These are phyloP conservation scores for Cladosporium velox DNA, from an alignment of 2,329 filamentous ascomycete species.

Conservation along the genomic window DNA sequence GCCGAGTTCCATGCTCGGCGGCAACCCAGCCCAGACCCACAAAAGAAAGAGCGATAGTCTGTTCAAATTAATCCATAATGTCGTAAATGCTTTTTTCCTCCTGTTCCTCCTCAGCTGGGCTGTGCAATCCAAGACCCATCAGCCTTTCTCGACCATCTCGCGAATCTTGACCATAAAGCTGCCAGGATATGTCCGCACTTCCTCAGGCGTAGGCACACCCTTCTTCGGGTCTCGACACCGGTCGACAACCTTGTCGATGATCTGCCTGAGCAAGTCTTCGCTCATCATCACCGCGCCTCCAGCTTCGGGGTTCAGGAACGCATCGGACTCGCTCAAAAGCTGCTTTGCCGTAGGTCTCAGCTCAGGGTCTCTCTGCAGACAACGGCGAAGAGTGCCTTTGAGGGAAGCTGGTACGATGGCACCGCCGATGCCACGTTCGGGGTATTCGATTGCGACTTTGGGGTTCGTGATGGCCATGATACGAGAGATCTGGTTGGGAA, in stretches of 20 bases:
- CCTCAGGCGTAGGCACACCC: slow-evolving; percentile 58
- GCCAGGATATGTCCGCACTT: slow-evolving; percentile 50
- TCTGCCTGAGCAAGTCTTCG: slow-evolving; percentile 61
- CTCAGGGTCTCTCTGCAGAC: slow-evolving; percentile 60
- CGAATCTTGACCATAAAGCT: slow-evolving; percentile 53
- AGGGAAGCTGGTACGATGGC: slow-evolving; percentile 57
- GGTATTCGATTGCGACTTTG: slow-evolving; percentile 71
- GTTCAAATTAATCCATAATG: slow-evolving; percentile 12
- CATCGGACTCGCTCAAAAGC: slow-evolving; percentile 57
- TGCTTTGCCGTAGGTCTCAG: slow-evolving; percentile 59
- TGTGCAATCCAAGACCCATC: background rate
- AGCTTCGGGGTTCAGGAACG: slow-evolving; percentile 60
- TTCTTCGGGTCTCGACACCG: slow-evolving; percentile 57
- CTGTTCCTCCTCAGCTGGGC: background rate
- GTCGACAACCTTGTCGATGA: slow-evolving; percentile 61
- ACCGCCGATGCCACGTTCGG: slow-evolving; percentile 67
- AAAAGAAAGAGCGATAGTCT: slow-evolving; percentile 10
- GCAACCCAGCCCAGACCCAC: background rate
- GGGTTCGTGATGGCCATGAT: slow-evolving; percentile 86
- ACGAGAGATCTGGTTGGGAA: slow-evolving; percentile 80
- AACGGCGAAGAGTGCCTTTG: slow-evolving; percentile 57
- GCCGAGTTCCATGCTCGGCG: background rate
- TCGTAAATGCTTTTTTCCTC: slow-evolving; percentile 11
- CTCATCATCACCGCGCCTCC: slow-evolving; percentile 51
- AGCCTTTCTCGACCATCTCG: slow-evolving; percentile 41